phyloP scores from a whole-genome alignment of 495 filamentous ascomycete genomes.

The Stereocaulon alpinum region DNA sequence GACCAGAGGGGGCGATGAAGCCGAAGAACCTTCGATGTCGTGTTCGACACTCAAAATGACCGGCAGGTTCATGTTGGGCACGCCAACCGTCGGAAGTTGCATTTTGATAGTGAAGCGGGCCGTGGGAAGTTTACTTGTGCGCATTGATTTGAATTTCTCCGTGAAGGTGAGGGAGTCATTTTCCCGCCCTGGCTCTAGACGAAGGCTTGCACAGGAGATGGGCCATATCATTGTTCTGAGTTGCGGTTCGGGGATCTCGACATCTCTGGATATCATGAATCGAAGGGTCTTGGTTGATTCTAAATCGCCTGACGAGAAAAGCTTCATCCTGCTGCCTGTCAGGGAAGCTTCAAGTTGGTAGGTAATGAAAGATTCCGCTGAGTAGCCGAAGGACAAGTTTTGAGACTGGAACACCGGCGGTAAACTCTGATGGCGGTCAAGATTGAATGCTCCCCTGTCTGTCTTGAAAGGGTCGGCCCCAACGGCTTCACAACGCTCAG shows the following conservation, averaged over 20 bases:
- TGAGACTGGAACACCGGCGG: not conserved
- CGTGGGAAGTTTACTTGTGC: not conserved
- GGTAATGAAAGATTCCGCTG: not conserved
- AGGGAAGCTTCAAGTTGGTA: not conserved
- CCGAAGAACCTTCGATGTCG: constrained; percentile 6
- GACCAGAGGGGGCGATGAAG: constrained; percentile 1
- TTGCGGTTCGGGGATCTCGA: constrained; percentile 3
- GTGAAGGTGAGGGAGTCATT: constrained; percentile 1
- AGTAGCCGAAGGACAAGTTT: not conserved
- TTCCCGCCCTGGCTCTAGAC: not conserved
- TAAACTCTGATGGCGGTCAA: not conserved
- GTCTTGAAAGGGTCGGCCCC: not conserved
- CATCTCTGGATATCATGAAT: not conserved
- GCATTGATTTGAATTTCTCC: not conserved
- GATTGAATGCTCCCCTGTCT: not conserved
- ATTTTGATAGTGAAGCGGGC: not conserved
- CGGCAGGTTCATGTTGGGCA: not conserved
- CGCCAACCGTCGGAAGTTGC: not conserved
- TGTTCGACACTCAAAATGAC: not conserved
- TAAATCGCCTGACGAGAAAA: not conserved
- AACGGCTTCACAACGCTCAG: not conserved
- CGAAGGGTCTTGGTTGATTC: not conserved
- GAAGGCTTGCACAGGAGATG: not conserved
- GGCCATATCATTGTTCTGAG: not conserved
- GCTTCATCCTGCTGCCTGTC: not conserved